Percentiles rank a stretch among this genome's conserved stretches.
Evolutionary conservation across 768 basidiomycete genomes (phyloP).

Genomic region (Pholiota conissans): DNA sequence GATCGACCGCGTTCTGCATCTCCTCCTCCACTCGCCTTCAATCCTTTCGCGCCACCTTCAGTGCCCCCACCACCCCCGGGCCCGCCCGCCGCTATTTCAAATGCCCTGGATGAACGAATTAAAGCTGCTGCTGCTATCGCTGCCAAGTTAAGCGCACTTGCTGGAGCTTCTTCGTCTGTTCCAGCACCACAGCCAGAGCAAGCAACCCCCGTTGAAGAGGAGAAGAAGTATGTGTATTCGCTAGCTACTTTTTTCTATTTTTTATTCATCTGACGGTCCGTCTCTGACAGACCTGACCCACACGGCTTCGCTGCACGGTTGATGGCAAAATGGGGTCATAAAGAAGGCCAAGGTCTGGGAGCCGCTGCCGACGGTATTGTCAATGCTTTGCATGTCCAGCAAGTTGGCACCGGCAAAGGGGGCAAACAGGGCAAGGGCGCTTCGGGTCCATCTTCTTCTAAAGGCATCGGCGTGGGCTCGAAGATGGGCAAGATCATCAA

Average conservation of each 20-base stretch:
- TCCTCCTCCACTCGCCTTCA: slow-evolving; percentile 60
- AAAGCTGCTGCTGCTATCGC: slow-evolving; percentile 84
- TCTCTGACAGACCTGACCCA: slow-evolving; percentile 47
- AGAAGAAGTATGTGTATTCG: slow-evolving; percentile 28
- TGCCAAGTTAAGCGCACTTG: slow-evolving; percentile 64
- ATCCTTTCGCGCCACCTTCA: slow-evolving; percentile 67
- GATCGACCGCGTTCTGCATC: slow-evolving; percentile 39
- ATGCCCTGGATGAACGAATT: slow-evolving; percentile 61
- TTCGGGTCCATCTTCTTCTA: slow-evolving; percentile 23
- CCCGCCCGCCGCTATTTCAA: slow-evolving; percentile 35
- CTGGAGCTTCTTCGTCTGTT: slow-evolving; percentile 13
- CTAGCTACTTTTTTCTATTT: not conserved
- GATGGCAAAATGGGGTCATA: slow-evolving; percentile 97
- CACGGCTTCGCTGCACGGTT: slow-evolving; percentile 80
- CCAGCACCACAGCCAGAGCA: slow-evolving; percentile 23
- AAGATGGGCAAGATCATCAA: slow-evolving; percentile 91
- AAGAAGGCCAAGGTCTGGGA: slow-evolving; percentile 91
- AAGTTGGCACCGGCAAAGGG: slow-evolving; percentile 41
- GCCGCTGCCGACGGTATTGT: slow-evolving; percentile 83
- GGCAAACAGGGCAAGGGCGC: slow-evolving; percentile 30
- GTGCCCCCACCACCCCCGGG: slow-evolving; percentile 58
- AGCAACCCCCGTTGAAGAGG: slow-evolving; percentile 29
- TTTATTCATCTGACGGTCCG: not conserved
- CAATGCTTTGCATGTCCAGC: slow-evolving; percentile 84
- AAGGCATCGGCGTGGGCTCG: slow-evolving; percentile 46